Evolutionary conservation across 1,284 basidiomycete species (phyloP).

Genomic region (Cryptococcus maquisensis): DNA sequence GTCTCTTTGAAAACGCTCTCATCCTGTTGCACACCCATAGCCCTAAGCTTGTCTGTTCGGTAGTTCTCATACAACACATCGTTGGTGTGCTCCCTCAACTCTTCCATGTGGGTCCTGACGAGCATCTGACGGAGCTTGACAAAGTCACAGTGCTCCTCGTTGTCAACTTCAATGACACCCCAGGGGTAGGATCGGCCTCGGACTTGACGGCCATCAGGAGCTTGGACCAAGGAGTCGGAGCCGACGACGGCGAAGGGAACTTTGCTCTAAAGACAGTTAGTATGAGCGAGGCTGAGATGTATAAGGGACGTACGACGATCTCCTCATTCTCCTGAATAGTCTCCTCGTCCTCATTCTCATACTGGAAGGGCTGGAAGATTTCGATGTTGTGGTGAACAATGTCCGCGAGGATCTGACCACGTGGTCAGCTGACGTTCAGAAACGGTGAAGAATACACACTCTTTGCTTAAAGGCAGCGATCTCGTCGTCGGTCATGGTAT

Average conservation of each 20-base stretch:
- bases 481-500: conserved; percentile 94
- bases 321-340: conserved; percentile 91
- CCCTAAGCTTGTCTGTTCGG: conserved; percentile 86
- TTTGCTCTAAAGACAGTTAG: conserved; percentile 59
- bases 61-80: conserved; percentile 92
- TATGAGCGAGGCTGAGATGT: background rate
- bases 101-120: conserved; percentile 96
- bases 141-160: conserved; percentile 96
- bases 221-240: conserved; percentile 73
- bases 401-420: conserved; percentile 72
- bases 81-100: conserved; percentile 90
- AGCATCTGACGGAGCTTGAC: conserved; percentile 98
- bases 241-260: conserved; percentile 97
- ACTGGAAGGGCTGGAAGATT: conserved; percentile 92
- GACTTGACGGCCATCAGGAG: conserved; percentile 80
- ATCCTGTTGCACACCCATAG: conserved; percentile 95
- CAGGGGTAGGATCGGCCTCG: conserved; percentile 92
- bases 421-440: background rate
- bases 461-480: conserved; percentile 84
- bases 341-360: conserved; percentile 96
- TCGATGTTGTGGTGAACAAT: conserved; percentile 89
- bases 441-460: conserved; percentile 52
- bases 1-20: conserved; percentile 96
- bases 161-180: conserved; percentile 97
- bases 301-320: conserved; percentile 60